Base-by-base conservation (phyloP, 2,329 filamentous ascomycete genomes). In the Tolypocladium ovalisporum region DNA sequence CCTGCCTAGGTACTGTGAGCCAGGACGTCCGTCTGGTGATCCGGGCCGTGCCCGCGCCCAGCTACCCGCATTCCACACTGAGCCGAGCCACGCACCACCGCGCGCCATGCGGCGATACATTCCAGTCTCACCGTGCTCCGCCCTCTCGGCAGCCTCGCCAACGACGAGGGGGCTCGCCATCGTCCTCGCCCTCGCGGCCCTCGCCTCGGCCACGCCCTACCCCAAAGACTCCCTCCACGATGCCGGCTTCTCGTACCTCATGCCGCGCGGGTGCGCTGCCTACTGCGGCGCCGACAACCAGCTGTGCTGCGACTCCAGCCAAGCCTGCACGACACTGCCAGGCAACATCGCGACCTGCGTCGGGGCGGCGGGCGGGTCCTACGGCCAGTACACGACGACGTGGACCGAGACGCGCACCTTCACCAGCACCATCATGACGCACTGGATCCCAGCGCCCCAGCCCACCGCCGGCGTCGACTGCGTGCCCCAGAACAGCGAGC, bases 341-440 rank as follows among this genome's bases (percentile, higher is more conserved):
- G 68, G 71, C 61, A 74, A 76, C 62, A 71, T 80, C 44, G 81
- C 81, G 35, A 77, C 74, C 55, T 85, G 82, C 63, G 66, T 73
- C 40, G 64, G 62, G 52, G 71, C 68, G 29, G 68, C 67, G 36
- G 68, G 66, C 60, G 69, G 67, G 35, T 68, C 68, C 58, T 66
- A 65, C 56, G 70, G 63, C 61, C 70, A 70, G 56, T 78, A 74
- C 68, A 82, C 80, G 37, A 81, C 79, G 10, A 86, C 83, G 5
- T 85, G 80, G 79, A 85, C 82, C 32, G 74, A 80, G 71, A 84
- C 82, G 49, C 72, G 74, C 61, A 83, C 82, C 2, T 82, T 75
- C 67, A 86, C 84, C 57, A 84, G 78, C 68, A 85, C 82, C 34
- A 71, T 77, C 67, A 81, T 75, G 68, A 81, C 80, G 12, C 74